Conservation (phyloP, 2,329 filamentous ascomycete species). For the Onygenales sp. region DNA sequence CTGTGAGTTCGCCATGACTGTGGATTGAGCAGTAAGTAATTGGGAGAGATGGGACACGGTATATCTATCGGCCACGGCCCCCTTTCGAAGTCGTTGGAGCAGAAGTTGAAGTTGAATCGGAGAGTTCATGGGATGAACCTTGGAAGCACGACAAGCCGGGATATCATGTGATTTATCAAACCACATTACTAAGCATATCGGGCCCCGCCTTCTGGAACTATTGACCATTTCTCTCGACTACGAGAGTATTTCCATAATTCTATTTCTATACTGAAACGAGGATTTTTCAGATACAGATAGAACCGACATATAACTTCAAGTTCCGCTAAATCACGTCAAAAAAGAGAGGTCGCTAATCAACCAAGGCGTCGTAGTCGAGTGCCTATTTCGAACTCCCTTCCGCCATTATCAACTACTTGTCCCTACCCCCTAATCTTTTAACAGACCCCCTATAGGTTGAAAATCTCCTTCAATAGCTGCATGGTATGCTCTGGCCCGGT, state of each 20-base stretch:
- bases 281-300: neutral
- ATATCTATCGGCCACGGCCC: neutral
- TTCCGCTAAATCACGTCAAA: neutral
- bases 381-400: neutral
- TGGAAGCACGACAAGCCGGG: neutral
- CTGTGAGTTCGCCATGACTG: conserved; percentile 32
- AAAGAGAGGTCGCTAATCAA: neutral
- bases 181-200: neutral
- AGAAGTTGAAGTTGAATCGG: neutral
- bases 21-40: too few species aligned
- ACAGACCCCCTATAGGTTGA: conserved; percentile 34
- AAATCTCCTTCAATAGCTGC: conserved; percentile 68
- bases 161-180: neutral
- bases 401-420: neutral
- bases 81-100: neutral
- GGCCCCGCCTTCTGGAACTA: neutral
- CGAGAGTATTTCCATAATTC: neutral
- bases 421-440: too few species aligned
- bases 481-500: conserved; percentile 74
- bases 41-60: neutral
- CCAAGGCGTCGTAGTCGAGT: neutral
- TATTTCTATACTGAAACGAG: neutral
- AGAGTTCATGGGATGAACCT: neutral
- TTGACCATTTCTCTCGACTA: too few species aligned
- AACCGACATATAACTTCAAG: neutral